Evolutionary conservation across 2,329 filamentous ascomycete species (phyloP), one percentile per base, ranked within the genome.

Genomic region (Diaporthe velutina): DNA sequence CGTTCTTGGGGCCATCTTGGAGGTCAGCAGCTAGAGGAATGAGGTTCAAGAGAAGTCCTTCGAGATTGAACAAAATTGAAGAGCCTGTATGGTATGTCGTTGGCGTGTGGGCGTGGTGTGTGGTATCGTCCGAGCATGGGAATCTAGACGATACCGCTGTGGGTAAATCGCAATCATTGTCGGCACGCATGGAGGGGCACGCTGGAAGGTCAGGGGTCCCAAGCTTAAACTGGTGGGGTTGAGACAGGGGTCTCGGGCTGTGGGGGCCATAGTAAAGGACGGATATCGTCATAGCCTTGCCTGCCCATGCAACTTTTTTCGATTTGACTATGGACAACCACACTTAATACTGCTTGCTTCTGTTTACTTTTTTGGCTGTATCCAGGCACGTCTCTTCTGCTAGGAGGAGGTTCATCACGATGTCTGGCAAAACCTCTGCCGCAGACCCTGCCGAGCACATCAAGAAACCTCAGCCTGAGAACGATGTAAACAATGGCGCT

Each of bases 1-100:
- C 74, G 83, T 87, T 73, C 82, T 83, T 71, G 85, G 82, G 48
- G 84, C 82, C 86, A 88, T 88, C 74, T 60, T 78, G 68, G 45
- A 0, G 6, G 3, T 33, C 12, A 70, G 28, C 60, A 30, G 25
- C 19, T 13, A 42, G 17, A 8, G n/a, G 22, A 9, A 25, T 17
- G 40, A 6, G n/a, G 45, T 3, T 17, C 28, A 38, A 35, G 4
- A 30, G 13, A 25, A 33, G 25, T 22, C 5, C 25, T 61, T 28
- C 9, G 10, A 61, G 17, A n/a, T 70, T 19, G 10, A 28, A 25
- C 17, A 15, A 61, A 7, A 19, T 25, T 33, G 12, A 9, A 28
- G 45, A n/a, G 30, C 33, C n/a, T 33, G 30, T 25, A 50, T 3
- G 22, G 30, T 22, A n/a, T 33, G n/a, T 22, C 17, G 25, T 30